Conservation (phyloP, 805 yeast species). For the Metschnikowia hibisci region DNA sequence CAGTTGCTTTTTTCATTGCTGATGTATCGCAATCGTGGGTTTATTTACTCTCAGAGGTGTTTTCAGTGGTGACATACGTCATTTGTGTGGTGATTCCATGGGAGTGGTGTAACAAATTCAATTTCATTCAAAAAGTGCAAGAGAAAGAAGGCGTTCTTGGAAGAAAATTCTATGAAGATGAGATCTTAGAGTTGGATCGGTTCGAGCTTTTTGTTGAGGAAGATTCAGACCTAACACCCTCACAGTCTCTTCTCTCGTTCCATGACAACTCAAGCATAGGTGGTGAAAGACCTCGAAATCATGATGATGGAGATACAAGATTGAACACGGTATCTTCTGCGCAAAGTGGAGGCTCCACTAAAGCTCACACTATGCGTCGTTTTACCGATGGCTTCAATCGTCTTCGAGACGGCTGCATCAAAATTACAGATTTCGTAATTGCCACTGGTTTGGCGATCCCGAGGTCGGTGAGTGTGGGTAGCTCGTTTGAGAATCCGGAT, state of each 20-base stretch:
- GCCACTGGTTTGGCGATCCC: conserved; percentile 59
- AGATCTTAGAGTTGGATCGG: conserved; percentile 40
- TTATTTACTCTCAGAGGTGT: conserved; percentile 67
- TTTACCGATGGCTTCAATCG: conserved; percentile 4
- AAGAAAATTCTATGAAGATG: conserved; percentile 70
- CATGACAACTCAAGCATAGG: neutral
- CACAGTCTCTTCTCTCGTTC: neutral
- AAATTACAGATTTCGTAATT: conserved; percentile 50
- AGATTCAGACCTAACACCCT: conserved; percentile 16
- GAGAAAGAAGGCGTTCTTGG: conserved; percentile 76
- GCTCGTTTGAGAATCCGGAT: conserved; percentile 6
- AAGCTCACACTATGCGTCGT: neutral
- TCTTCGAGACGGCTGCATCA: conserved; percentile 34
- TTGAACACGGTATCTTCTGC: too few species aligned
- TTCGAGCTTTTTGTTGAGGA: conserved; percentile 39
- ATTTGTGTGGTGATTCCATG: conserved; percentile 71
- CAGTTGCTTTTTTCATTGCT: conserved; percentile 68
- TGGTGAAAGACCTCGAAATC: too few species aligned
- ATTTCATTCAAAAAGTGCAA: conserved; percentile 49
- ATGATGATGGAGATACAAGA: too few species aligned
- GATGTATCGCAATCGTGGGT: conserved; percentile 76
- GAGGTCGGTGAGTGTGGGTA: conserved; percentile 39
- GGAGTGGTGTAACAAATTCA: conserved; percentile 79
- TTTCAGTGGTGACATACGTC: conserved; percentile 68
- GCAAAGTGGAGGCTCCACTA: neutral